Evolutionary conservation across 2,329 filamentous ascomycete genomes (phyloP).

Genomic region (Fusarium decemcellulare): DNA sequence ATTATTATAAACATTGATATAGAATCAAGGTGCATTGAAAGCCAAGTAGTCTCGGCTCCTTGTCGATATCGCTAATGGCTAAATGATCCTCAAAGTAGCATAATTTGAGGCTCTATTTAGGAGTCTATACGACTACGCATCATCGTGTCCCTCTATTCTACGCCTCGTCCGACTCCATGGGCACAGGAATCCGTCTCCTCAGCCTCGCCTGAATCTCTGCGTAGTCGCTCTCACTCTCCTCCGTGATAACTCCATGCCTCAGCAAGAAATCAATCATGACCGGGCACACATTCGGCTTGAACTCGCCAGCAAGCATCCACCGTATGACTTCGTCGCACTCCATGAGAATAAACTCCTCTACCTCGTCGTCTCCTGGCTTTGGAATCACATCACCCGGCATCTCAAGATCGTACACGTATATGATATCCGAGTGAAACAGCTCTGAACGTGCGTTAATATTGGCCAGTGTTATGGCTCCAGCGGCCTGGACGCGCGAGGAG

Average conservation of each 20-base stretch:
- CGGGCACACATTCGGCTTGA: conserved; percentile 87
- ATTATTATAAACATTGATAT: too few relatives aligned
- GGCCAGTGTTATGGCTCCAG: conserved; percentile 54
- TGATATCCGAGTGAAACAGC: conserved; percentile 55
- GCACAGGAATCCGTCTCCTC: conserved; percentile 60
- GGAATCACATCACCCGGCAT: conserved; percentile 71
- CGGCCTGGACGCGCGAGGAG: conserved; percentile 37
- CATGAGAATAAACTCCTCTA: conserved; percentile 81
- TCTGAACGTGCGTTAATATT: conserved; percentile 47
- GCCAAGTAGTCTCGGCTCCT: too few relatives aligned
- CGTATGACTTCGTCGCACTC: conserved; percentile 70
- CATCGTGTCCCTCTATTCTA: neutral
- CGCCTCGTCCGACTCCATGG: conserved; percentile 45
- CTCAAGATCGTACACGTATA: conserved; percentile 84
- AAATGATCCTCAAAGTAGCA: too few relatives aligned
- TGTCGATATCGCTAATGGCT: too few relatives aligned
- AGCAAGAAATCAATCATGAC: conserved; percentile 88
- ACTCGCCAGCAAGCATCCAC: conserved; percentile 76
- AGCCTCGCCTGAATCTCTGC: conserved; percentile 72
- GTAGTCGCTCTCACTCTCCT: conserved; percentile 80
- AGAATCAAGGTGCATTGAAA: too few relatives aligned
- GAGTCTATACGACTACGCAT: neutral
- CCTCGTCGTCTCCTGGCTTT: conserved; percentile 82
- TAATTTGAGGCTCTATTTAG: neutral
- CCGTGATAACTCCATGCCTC: conserved; percentile 80